Percentiles rank a stretch among this genome's conserved stretches.
phyloP scores from a whole-genome alignment of 331 rosid species.

The Quercus tomentella region DNA sequence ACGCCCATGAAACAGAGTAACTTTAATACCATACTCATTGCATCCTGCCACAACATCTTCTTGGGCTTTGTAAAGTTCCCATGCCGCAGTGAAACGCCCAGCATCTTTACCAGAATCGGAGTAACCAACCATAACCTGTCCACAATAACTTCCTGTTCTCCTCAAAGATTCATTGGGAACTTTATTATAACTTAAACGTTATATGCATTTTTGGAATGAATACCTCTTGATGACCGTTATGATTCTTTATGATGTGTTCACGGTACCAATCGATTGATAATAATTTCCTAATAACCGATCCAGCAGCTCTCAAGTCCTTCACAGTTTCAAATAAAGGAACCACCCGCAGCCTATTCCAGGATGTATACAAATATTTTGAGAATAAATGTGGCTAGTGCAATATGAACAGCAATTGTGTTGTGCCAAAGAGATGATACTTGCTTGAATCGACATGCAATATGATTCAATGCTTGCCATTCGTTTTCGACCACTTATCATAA shows the following conservation, averaged over 20 bases:
- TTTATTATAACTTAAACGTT: neutral
- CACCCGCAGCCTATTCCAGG: constrained; percentile 70
- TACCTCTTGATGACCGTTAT: constrained; percentile 92
- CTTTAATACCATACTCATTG: constrained; percentile 77
- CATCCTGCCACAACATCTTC: constrained; percentile 94
- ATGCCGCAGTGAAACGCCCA: constrained; percentile 92
- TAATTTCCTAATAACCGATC: constrained; percentile 73
- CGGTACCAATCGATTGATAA: constrained; percentile 84
- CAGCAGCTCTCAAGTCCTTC: constrained; percentile 90
- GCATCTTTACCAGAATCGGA: constrained; percentile 99
- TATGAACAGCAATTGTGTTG: neutral
- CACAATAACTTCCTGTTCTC: constrained; percentile 18
- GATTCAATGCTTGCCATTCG: neutral
- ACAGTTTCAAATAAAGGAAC: constrained; percentile 96
- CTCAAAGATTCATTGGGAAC: constrained; percentile 9
- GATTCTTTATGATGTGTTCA: constrained; percentile 72
- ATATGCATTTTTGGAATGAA: neutral
- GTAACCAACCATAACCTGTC: constrained; percentile 96
- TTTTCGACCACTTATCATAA: neutral
- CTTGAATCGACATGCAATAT: too few species aligned
- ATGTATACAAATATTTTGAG: constrained; percentile 11
- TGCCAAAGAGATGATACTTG: neutral
- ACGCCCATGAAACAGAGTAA: constrained; percentile 92
- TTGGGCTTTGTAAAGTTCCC: constrained; percentile 98
- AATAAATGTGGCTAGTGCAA: neutral